Base-by-base conservation (phyloP, 768 basidiomycete genomes). In the Lactarius vividus region DNA sequence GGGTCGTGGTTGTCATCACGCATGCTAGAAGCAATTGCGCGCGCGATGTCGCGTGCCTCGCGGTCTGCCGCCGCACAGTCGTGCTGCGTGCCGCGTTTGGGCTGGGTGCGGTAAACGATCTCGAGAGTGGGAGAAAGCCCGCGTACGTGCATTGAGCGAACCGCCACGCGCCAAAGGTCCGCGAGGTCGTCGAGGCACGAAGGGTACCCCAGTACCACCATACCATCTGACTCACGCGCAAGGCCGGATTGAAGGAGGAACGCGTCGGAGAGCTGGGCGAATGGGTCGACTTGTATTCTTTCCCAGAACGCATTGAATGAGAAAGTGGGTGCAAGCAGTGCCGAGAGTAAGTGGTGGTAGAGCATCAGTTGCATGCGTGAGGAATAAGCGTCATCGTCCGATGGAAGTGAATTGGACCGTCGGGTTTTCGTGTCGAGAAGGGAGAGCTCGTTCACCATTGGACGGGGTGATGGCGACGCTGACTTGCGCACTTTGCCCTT, bases 341-440 rank as follows among this genome's bases (percentile, higher is more conserved):
- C 75, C 26, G 79, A 78, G 42, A 94, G 79, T 59, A 94, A 83
- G 20, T 84, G 84, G 70, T 84, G 82, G 72, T 94, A 94, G 42
- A 92, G 75, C 88, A 91, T 91, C 5, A 93, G 80, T 73, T 94
- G 92, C 40, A 92, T 75, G 8, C 84, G 83, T 0, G 90, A 80
- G 1, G 85, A 73, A 16, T 82, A 73, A 0, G 85, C 80, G 67
- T 92, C 90, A 46, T 81, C 79, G 16, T 85, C 79, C 4, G 79
- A 73, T 1, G 91, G 91, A 1, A 92, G 69, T 16, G 74, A 78
- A 1, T 77, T 65, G 3, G 74, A 73, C 15, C 74, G 77, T 54
- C 91, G 82, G 20, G 90, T 91, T 74, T 94, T 94, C 54, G 87
- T 88, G 70, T 94, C 92, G 20, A 83, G 73, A 31, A 88, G 72